Conservation (phyloP, 2,329 filamentous ascomycete genomes). For the Claviceps sp. region DNA sequence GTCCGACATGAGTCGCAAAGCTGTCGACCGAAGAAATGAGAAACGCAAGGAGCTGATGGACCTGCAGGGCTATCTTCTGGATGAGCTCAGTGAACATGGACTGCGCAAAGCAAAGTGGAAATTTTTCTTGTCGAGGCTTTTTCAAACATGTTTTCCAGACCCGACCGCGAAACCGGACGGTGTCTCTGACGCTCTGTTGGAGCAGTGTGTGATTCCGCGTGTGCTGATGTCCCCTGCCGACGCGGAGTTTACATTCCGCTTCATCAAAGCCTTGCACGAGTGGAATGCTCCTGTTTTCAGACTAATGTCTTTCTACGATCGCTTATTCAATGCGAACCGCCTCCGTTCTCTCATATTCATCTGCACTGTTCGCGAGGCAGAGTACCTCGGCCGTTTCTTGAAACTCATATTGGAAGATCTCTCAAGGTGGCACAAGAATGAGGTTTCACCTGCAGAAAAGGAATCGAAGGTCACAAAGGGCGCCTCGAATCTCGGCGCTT, state of each 20-base stretch:
- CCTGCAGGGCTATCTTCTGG: slow-evolving; percentile 53
- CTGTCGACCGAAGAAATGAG: slow-evolving; percentile 47
- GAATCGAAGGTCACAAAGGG: slow-evolving; percentile 23
- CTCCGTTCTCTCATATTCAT: slow-evolving; percentile 75
- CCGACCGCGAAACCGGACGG: slow-evolving; percentile 48
- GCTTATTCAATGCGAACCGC: slow-evolving; percentile 71
- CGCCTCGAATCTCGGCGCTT: slow-evolving; percentile 53
- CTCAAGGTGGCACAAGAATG: slow-evolving; percentile 70
- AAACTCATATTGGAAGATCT: slow-evolving; percentile 71
- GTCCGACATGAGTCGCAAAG: slow-evolving; percentile 55
- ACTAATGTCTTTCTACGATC: slow-evolving; percentile 69
- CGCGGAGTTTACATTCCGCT: slow-evolving; percentile 75
- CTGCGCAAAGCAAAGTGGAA: slow-evolving; percentile 54
- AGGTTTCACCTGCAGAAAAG: slow-evolving; percentile 33
- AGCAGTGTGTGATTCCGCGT: slow-evolving; percentile 86
- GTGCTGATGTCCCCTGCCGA: slow-evolving; percentile 73
- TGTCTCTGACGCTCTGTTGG: slow-evolving; percentile 65
- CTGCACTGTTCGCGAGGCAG: slow-evolving; percentile 79
- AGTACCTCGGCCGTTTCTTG: slow-evolving; percentile 85
- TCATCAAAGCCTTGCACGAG: slow-evolving; percentile 78
- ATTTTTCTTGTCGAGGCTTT: slow-evolving; percentile 59
- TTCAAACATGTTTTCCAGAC: slow-evolving; percentile 63
- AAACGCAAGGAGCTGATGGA: slow-evolving; percentile 58
- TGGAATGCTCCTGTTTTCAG: slow-evolving; percentile 77
- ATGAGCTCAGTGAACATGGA: slow-evolving; percentile 59